Evolutionary conservation across 1,284 basidiomycete species (phyloP).

Genomic region (Gastroboletus turbinatus): DNA sequence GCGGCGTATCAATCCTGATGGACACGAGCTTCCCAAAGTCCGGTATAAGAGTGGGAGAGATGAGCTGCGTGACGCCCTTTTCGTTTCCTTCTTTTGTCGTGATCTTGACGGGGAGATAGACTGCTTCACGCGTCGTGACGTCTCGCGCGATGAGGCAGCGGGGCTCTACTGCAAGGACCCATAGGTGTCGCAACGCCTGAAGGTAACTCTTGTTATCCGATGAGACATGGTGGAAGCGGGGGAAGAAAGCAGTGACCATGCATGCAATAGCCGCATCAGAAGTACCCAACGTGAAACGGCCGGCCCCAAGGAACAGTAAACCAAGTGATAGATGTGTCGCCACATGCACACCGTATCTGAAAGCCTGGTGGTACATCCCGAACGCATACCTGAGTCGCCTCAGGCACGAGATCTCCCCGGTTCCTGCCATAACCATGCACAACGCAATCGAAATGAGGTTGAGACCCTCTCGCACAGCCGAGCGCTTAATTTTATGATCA

Average conservation of each 20-base stretch:
- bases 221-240: slow-evolving; percentile 76
- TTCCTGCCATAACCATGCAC: slow-evolving; percentile 94
- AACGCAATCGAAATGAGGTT: slow-evolving; percentile 85
- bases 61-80: slow-evolving; percentile 68
- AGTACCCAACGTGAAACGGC: slow-evolving; percentile 89
- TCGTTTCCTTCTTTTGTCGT: slow-evolving; percentile 65
- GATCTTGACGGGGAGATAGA: slow-evolving; percentile 89
- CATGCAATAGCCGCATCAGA: slow-evolving; percentile 91
- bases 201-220: slow-evolving; percentile 90
- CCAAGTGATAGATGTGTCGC: slow-evolving; percentile 92
- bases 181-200: slow-evolving; percentile 92
- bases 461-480: slow-evolving; percentile 84
- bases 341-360: slow-evolving; percentile 89
- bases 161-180: slow-evolving; percentile 94
- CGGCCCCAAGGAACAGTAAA: slow-evolving; percentile 91
- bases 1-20: slow-evolving; percentile 85
- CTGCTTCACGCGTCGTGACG: slow-evolving; percentile 85
- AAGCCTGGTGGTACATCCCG: slow-evolving; percentile 81
- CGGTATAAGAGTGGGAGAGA: slow-evolving; percentile 90
- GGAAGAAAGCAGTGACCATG: slow-evolving; percentile 90
- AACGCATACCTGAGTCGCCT: slow-evolving; percentile 89
- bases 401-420: slow-evolving; percentile 89
- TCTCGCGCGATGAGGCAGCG: slow-evolving; percentile 89
- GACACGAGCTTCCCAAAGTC: slow-evolving; percentile 78
- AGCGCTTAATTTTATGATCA: slow-evolving; percentile 82